Evolutionary conservation across 495 filamentous ascomycete species (phyloP), one percentile per base, ranked within the genome.

Genomic region (Tricharina praecox): DNA sequence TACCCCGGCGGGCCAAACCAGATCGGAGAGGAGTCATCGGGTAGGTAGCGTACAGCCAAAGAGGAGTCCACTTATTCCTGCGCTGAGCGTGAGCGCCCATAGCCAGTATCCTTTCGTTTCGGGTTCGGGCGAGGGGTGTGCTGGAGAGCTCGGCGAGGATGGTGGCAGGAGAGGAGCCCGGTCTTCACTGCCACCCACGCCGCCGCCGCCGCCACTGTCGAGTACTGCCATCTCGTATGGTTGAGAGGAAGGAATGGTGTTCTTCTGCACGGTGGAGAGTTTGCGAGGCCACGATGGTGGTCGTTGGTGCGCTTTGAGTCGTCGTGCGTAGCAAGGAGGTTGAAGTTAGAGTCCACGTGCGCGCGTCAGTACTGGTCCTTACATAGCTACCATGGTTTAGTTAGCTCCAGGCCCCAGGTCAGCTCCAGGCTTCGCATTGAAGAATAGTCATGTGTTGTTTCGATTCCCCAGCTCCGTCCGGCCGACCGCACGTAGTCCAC

Each of bases 31-130:
- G 19, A 19, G 18, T 3, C 23, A 34, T 1, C 16, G 16, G 13
- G 26, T 32, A 19, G 21, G 30, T 59, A 33, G 28, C 3, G 72
- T 70, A 72, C 87, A 94, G 50, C 86, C 86, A 64, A 94, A 94
- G 1, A 94, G 63, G 11, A 94, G 68, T 3, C 86, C 86, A 50
- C 79, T 84, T 24, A 94, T 81, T 3, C 82, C 84, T 7, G 86
- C 85, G 19, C 79, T 77, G 42, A 85, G 67, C 1, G 86, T 85
- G 11, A 93, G 66, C 1, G 75, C 63, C 80, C 82, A 90, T 48
- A 92, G 53, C 55, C 55, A 59, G 28, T 39, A 21, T 16, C 45
- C 45, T 25, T 39, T 48, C 9, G 45, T 20, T 3, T 30, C 45
- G 1, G 45, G 45, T 16, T 48, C 33, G 4, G 24, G 43, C 40